A percentile compares a stretch with the other conserved stretches of the same genome.
Evolutionary conservation across 305 asterid species (phyloP).

Genomic region (Fraxinus paxiana): DNA sequence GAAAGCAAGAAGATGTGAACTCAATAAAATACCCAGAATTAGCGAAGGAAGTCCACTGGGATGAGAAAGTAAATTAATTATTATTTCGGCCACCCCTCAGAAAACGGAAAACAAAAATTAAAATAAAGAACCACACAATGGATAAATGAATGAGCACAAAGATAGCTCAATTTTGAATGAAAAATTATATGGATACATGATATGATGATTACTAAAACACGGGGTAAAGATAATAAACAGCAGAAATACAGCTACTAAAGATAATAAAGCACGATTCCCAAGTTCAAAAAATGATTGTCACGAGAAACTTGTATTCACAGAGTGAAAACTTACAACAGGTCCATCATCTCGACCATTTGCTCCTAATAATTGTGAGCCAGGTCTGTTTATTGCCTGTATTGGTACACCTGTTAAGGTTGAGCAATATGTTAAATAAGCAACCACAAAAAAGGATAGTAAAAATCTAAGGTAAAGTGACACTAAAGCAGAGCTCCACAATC

Average conservation of each 20-base stretch:
- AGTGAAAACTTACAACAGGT: constrained; percentile 61
- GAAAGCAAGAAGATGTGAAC: constrained; percentile 29
- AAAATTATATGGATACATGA: neutral
- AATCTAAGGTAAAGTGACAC: constrained; percentile 13
- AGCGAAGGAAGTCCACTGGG: constrained; percentile 18
- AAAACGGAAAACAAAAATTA: neutral
- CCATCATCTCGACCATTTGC: constrained; percentile 99
- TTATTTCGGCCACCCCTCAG: neutral
- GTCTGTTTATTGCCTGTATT: constrained; percentile 81
- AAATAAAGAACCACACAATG: neutral
- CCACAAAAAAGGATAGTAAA: neutral
- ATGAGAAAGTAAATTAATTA: neutral
- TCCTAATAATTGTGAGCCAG: constrained; percentile 85
- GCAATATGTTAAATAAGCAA: constrained; percentile 7
- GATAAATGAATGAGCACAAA: neutral
- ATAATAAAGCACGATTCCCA: neutral
- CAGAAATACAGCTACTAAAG: neutral
- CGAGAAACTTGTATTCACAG: constrained; percentile 5
- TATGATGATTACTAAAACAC: neutral
- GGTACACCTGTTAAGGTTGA: constrained; percentile 64
- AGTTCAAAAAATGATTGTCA: constrained; percentile 10
- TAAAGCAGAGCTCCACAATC: constrained; percentile 10
- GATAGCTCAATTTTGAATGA: neutral
- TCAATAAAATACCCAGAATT: constrained; percentile 23
- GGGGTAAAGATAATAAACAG: neutral